Conservation (phyloP, 2,329 filamentous ascomycete species). For the Cytospora schulzeri region DNA sequence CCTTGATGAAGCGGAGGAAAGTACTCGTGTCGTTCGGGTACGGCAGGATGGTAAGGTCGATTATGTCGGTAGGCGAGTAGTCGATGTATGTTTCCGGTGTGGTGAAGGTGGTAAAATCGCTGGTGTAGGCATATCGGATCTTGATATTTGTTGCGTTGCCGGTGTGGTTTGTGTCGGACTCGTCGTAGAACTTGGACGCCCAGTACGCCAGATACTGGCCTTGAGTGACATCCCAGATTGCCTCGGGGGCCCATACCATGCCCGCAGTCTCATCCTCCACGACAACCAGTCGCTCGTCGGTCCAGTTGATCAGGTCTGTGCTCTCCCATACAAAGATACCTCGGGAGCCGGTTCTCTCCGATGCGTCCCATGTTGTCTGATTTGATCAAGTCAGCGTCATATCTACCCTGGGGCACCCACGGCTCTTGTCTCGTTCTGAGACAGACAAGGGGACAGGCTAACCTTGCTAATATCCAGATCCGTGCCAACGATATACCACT, state of each 20-base stretch:
- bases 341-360: constrained; percentile 52
- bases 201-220: constrained; percentile 49
- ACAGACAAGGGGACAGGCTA: not conserved
- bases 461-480: constrained; percentile 55
- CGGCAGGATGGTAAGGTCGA: constrained; percentile 59
- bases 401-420: not conserved
- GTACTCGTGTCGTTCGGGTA: constrained; percentile 40
- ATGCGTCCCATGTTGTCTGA: constrained; percentile 54
- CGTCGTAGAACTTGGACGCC: constrained; percentile 52
- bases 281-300: constrained; percentile 47
- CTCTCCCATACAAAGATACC: constrained; percentile 60
- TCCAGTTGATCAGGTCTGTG: constrained; percentile 53
- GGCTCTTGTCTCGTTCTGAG: not conserved
- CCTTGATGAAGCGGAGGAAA: constrained; percentile 59
- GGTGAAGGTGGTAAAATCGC: constrained; percentile 56
- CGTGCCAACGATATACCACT: constrained; percentile 59
- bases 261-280: constrained; percentile 57
- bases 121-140: constrained; percentile 58
- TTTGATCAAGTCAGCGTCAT: constrained; percentile 20
- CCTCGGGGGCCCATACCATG: constrained; percentile 62
- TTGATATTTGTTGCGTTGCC: constrained; percentile 47
- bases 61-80: constrained; percentile 49
- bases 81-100: constrained; percentile 54
- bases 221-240: constrained; percentile 53
- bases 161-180: constrained; percentile 50